A percentile compares a stretch with the other conserved stretches of the same genome.
phyloP scores from a whole-genome alignment of 2,329 filamentous ascomycete genomes.

The Claviceps sp. region DNA sequence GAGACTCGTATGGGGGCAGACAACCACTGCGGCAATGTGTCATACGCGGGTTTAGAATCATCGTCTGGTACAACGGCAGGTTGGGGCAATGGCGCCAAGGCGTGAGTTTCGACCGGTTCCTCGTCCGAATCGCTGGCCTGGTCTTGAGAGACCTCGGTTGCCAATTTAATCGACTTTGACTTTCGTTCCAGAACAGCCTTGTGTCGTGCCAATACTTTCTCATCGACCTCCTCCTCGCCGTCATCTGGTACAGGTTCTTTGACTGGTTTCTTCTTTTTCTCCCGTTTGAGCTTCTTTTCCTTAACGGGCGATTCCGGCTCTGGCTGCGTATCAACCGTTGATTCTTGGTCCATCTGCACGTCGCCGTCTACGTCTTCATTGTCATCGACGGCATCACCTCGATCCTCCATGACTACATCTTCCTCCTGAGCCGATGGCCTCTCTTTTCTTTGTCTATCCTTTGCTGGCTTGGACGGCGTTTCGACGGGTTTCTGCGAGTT shows the following conservation, averaged over 20 bases:
- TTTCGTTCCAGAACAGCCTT: constrained; percentile 42
- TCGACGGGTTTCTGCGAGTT: constrained; percentile 6
- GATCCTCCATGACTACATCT: neutral
- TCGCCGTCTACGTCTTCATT: neutral
- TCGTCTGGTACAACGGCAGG: constrained; percentile 49
- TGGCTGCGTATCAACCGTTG: neutral
- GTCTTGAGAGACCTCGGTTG: constrained; percentile 25
- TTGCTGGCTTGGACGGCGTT: neutral
- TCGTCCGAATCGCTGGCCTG: constrained; percentile 17
- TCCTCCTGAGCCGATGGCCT: neutral
- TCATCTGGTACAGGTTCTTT: constrained; percentile 8
- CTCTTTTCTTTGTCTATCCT: neutral
- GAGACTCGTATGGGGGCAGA: constrained; percentile 59
- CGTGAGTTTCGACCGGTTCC: constrained; percentile 41
- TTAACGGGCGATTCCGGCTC: neutral
- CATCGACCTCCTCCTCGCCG: constrained; percentile 14
- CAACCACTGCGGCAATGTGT: constrained; percentile 71
- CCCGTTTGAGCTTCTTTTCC: constrained; percentile 1
- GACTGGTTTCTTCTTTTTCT: constrained; percentile 16
- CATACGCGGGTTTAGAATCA: constrained; percentile 51
- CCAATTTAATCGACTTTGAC: constrained; percentile 38
- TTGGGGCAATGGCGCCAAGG: constrained; percentile 71
- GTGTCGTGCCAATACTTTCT: constrained; percentile 25
- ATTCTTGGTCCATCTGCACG: constrained; percentile 1
- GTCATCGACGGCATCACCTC: neutral